These are phyloP conservation scores for Cordyceps farinosa DNA, from an alignment of 2,329 filamentous ascomycete genomes.

Conservation along the genomic window DNA sequence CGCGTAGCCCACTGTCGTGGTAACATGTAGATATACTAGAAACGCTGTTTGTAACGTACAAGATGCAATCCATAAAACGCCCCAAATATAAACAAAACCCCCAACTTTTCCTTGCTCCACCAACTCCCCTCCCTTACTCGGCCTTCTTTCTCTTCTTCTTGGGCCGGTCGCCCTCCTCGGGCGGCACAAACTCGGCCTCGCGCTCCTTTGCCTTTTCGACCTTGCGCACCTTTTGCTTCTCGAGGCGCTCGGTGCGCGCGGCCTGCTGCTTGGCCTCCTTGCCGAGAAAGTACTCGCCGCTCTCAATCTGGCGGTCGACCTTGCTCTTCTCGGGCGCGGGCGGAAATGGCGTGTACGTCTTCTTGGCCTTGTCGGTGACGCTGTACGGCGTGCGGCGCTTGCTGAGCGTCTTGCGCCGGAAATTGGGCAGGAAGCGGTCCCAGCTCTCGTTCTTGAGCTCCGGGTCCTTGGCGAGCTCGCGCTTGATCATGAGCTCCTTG, in stretches of 20 bases:
- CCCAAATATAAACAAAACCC: neutral
- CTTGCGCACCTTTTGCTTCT: conserved; percentile 83
- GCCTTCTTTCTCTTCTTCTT: conserved; percentile 59
- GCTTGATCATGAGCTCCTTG: conserved; percentile 84
- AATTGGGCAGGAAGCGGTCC: conserved; percentile 95
- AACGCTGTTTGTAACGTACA: conserved; percentile 16
- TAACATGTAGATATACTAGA: neutral
- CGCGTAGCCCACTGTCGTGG: neutral
- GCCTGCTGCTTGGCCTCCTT: conserved; percentile 89
- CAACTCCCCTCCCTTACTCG: conserved; percentile 23
- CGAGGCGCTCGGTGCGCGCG: conserved; percentile 72
- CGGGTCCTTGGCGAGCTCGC: conserved; percentile 85
- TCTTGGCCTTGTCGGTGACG: conserved; percentile 90
- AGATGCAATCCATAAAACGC: conserved; percentile 11
- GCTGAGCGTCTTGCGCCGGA: conserved; percentile 88
- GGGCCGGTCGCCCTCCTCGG: conserved; percentile 67
- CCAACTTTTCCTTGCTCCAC: neutral
- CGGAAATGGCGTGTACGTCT: conserved; percentile 94
- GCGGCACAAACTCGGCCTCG: conserved; percentile 81
- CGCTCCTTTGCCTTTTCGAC: conserved; percentile 82
- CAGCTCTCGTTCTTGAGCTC: conserved; percentile 84
- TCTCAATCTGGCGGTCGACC: conserved; percentile 96
- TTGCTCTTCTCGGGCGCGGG: conserved; percentile 98
- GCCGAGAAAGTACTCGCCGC: conserved; percentile 91
- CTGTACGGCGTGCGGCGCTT: conserved; percentile 79